These are phyloP conservation scores for Omphalea diandra DNA, from an alignment of 441 rosid species.

Conservation along the genomic window DNA sequence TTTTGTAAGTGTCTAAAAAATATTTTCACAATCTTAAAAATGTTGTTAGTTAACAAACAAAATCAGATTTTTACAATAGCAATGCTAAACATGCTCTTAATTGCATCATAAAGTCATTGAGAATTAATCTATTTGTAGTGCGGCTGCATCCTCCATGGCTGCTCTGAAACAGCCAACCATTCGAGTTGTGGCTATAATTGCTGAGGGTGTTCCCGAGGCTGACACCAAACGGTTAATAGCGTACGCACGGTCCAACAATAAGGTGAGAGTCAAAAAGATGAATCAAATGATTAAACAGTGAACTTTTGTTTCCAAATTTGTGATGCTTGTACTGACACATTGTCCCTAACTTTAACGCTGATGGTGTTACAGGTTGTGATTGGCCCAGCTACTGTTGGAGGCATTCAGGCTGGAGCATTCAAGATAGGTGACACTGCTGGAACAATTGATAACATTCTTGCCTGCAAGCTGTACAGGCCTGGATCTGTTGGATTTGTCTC, in stretches of 20 bases:
- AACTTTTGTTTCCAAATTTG: not conserved
- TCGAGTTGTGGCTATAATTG: constrained; percentile 91
- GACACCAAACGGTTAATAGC: constrained; percentile 89
- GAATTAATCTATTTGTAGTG: constrained; percentile 45
- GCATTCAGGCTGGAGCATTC: constrained; percentile 97
- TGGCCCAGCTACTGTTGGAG: constrained; percentile 99
- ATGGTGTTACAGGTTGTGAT: constrained; percentile 71
- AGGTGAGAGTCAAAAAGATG: constrained; percentile 44
- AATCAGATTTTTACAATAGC: too few species aligned
- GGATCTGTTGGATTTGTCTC: constrained; percentile 98
- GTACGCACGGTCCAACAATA: constrained; percentile 88
- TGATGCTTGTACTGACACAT: constrained; percentile 12
- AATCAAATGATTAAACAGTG: constrained; percentile 1
- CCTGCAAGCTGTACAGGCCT: constrained; percentile 92
- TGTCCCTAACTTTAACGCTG: constrained; percentile 14
- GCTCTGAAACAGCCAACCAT: constrained; percentile 95
- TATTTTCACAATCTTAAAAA: too few species aligned
- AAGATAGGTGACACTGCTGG: constrained; percentile 99
- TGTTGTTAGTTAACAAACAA: too few species aligned
- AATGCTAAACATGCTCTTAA: too few species aligned
- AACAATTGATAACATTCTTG: constrained; percentile 86
- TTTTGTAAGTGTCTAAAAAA: too few species aligned
- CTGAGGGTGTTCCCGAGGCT: constrained; percentile 97
- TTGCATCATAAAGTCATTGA: constrained; percentile 10
- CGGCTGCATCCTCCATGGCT: constrained; percentile 95